These are phyloP conservation scores for Zoysia pacifica DNA, from an alignment of 176 grass and related monocot genomes.

Conservation along the genomic window DNA sequence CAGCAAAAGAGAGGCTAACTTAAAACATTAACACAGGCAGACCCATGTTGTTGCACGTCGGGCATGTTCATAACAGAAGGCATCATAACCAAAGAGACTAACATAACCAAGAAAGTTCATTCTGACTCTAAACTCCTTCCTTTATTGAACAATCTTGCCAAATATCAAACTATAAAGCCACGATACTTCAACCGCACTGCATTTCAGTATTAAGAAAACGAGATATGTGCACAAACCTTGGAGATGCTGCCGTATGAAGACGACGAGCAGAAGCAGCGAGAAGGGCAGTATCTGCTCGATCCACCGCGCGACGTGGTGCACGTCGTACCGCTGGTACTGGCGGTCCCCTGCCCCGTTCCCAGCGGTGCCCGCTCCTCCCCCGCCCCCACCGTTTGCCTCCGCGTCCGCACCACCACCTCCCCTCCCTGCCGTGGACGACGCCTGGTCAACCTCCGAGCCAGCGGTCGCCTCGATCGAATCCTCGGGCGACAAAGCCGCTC, in stretches of 20 bases:
- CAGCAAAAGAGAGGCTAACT: neutral
- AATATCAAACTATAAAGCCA: conserved; percentile 8
- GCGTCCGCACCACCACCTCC: conserved; percentile 36
- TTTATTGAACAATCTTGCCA: conserved; percentile 14
- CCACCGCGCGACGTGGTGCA: conserved; percentile 92
- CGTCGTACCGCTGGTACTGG: conserved; percentile 85
- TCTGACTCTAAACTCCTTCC: neutral
- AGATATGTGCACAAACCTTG: conserved; percentile 67
- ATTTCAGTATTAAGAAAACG: neutral
- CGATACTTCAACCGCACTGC: neutral
- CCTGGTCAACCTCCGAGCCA: conserved; percentile 43
- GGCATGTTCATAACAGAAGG: conserved; percentile 5
- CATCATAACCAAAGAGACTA: conserved; percentile 5
- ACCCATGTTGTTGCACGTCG: neutral
- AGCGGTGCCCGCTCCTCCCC: conserved; percentile 18
- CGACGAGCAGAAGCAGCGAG: conserved; percentile 91
- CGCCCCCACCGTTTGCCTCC: conserved; percentile 41
- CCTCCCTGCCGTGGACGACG: conserved; percentile 27
- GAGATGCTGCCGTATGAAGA: conserved; percentile 97
- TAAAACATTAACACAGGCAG: conserved; percentile 15
- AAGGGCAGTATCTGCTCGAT: conserved; percentile 96
- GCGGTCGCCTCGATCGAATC: conserved; percentile 38
- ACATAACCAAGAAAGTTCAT: neutral
- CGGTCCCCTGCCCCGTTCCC: conserved; percentile 60
- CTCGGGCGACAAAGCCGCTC: conserved; percentile 27